Percentiles rank a stretch among this genome's conserved stretches.
Conservation (phyloP, 345 rosid genomes). For the Moringa oleifera region DNA sequence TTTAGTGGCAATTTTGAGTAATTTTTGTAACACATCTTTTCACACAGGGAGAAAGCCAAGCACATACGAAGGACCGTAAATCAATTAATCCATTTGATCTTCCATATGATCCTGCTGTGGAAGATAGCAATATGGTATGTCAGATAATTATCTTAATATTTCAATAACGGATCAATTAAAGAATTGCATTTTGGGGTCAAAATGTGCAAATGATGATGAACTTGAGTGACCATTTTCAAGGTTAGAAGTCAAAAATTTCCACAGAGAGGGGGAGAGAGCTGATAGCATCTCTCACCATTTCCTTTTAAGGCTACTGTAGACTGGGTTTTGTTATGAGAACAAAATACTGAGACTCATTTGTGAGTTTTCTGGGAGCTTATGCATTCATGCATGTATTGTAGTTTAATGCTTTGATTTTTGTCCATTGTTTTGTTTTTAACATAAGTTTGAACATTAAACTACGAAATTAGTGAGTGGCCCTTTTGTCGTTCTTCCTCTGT, state of each 20-base stretch:
- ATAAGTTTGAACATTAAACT: no score
- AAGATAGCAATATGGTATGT: conserved; percentile 61
- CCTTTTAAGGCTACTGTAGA: background rate
- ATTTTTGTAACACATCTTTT: conserved; percentile 10
- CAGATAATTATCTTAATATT: background rate
- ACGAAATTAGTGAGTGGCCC: no score
- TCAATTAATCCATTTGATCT: conserved; percentile 95
- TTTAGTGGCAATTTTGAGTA: conserved; percentile 6
- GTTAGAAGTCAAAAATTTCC: no score
- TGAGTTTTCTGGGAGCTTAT: background rate
- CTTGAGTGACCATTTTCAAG: background rate
- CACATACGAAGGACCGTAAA: conserved; percentile 33
- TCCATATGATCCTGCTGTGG: conserved; percentile 62
- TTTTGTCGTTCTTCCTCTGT: no score
- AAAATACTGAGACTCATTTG: background rate
- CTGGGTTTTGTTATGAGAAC: background rate
- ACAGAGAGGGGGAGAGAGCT: background rate
- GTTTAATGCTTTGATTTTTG: background rate
- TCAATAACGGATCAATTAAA: background rate
- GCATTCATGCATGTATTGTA: no score
- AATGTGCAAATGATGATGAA: background rate
- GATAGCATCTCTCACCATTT: background rate
- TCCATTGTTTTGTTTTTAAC: background rate
- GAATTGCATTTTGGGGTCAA: background rate
- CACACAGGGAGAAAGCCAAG: conserved; percentile 44